A percentile compares a stretch with the other conserved stretches of the same genome.
These are phyloP conservation scores for Sutorius australiensis DNA, from an alignment of 768 basidiomycete genomes.

Conservation along the genomic window DNA sequence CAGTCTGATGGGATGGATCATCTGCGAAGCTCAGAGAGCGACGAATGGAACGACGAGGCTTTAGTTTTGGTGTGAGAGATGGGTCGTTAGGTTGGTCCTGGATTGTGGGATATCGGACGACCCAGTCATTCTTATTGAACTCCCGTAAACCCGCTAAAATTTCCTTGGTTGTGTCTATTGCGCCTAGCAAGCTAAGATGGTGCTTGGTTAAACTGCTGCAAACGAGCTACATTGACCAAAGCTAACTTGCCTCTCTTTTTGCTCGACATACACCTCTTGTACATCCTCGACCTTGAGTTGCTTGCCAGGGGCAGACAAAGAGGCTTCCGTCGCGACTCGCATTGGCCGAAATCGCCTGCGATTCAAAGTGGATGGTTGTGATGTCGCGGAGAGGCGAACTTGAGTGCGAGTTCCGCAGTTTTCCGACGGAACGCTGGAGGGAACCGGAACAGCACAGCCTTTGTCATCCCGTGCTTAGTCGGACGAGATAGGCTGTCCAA, in stretches of 20 bases:
- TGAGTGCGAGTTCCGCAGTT: background rate
- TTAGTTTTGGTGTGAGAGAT: slow-evolving; percentile 26
- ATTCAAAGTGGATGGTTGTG: background rate
- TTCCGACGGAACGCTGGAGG: background rate
- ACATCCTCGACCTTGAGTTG: slow-evolving; percentile 62
- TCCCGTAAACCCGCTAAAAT: slow-evolving; percentile 67
- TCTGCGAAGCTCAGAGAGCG: slow-evolving; percentile 84
- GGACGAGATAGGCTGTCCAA: background rate
- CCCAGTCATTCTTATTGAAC: slow-evolving; percentile 87
- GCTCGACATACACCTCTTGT: slow-evolving; percentile 70
- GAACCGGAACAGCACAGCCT: background rate
- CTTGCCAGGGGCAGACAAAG: slow-evolving; percentile 16
- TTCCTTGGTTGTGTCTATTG: slow-evolving; percentile 67
- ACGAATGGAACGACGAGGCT: slow-evolving; percentile 42
- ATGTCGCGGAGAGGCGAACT: background rate
- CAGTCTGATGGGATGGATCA: slow-evolving; percentile 63
- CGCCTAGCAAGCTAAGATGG: slow-evolving; percentile 50
- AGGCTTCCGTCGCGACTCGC: slow-evolving; percentile 12
- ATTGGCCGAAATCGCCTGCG: slow-evolving; percentile 12
- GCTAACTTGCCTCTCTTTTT: slow-evolving; percentile 65
- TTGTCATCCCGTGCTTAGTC: slow-evolving; percentile 20
- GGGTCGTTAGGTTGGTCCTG: slow-evolving; percentile 39
- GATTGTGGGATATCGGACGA: slow-evolving; percentile 83
- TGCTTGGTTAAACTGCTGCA: background rate
- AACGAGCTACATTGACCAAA: background rate